phyloP scores from a whole-genome alignment of 805 yeast genomes.

The Kazachstania bromeliacearum region DNA sequence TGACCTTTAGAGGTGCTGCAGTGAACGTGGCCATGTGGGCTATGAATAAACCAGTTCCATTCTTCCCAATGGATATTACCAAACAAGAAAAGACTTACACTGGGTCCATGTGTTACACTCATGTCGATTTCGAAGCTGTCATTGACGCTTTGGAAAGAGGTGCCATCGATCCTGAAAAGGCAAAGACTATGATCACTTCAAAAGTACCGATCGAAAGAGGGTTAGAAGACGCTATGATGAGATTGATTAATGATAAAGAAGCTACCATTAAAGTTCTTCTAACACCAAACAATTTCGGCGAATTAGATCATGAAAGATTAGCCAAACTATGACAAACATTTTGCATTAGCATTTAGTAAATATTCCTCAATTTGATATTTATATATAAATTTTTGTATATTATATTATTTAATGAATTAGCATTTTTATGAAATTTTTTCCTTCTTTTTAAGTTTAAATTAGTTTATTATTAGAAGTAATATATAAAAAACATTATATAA shows the following conservation, averaged over 20 bases:
- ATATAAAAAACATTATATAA: no score
- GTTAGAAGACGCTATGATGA: slow-evolving; percentile 42
- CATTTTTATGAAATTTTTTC: neutral
- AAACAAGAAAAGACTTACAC: slow-evolving; percentile 44
- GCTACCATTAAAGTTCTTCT: slow-evolving; percentile 48
- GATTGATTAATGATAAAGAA: slow-evolving; percentile 42
- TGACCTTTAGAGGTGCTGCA: slow-evolving; percentile 47
- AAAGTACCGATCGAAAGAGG: slow-evolving; percentile 42
- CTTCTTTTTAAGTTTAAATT: neutral
- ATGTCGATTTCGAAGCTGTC: slow-evolving; percentile 50
- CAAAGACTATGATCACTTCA: slow-evolving; percentile 44
- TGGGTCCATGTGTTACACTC: slow-evolving; percentile 57
- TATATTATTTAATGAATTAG: neutral
- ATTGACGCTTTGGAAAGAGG: slow-evolving; percentile 42
- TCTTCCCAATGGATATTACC: slow-evolving; percentile 49
- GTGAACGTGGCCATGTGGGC: slow-evolving; percentile 64
- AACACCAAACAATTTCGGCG: slow-evolving; percentile 37
- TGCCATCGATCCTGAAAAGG: slow-evolving; percentile 35
- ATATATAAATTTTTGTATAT: neutral
- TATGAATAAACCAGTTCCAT: slow-evolving; percentile 34
- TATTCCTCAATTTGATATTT: neutral
- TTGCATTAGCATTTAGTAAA: no score
- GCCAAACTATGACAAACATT: slow-evolving; percentile 4
- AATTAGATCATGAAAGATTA: slow-evolving; percentile 16
- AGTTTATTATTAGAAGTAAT: no score